Evolutionary conservation across 75 land plant genomes (phyloP).

Genomic region (Picea glauca): DNA sequence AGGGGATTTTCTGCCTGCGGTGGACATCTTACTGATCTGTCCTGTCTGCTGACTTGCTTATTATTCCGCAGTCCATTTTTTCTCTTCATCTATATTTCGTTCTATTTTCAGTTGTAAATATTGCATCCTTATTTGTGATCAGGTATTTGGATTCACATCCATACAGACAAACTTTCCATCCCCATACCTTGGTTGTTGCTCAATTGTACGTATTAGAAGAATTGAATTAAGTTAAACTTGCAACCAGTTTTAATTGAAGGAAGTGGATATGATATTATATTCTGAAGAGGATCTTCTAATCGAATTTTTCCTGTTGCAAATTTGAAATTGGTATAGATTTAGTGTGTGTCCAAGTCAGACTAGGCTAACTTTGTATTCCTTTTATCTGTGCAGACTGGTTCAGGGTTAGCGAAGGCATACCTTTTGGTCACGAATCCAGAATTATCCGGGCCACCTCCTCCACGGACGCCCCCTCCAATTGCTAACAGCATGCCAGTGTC

Average conservation of each 20-base stretch:
- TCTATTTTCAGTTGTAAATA: not conserved
- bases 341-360: not conserved
- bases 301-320: not conserved
- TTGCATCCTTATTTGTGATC: not conserved
- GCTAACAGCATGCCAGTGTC: conserved; percentile 32
- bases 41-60: too few relatives aligned
- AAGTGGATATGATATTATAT: not conserved
- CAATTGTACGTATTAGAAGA: not conserved
- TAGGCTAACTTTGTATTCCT: conserved; percentile 3
- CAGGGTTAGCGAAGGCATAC: conserved; percentile 55
- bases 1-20: too few relatives aligned
- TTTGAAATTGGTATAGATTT: not conserved
- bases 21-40: not conserved
- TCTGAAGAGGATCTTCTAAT: not conserved
- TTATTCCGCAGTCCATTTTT: too few relatives aligned
- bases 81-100: too few relatives aligned
- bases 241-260: not conserved
- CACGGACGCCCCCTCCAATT: conserved; percentile 63
- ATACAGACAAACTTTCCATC: not conserved
- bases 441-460: conserved; percentile 83
- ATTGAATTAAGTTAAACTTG: not conserved
- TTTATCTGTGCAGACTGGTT: conserved; percentile 40
- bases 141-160: not conserved
- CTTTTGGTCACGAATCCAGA: conserved; percentile 76
- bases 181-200: not conserved